A percentile compares a stretch with the other conserved stretches of the same genome.
Conservation (phyloP, 202 grass and related monocot species). For the Miscanthus sacchariflorus region DNA sequence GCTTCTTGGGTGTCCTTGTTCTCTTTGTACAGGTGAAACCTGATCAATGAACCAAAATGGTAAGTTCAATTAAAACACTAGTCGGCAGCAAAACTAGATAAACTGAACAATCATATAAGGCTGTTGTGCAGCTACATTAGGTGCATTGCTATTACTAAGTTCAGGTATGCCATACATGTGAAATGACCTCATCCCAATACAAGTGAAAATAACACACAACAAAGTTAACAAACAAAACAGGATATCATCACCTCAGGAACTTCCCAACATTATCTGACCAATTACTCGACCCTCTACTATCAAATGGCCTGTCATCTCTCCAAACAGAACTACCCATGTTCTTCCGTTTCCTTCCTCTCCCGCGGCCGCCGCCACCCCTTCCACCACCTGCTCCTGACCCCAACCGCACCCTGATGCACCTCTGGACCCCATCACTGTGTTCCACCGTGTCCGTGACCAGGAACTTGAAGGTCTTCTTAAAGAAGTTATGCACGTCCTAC, state of each 20-base stretch:
- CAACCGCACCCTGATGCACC: slow-evolving; percentile 76
- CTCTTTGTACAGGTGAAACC: slow-evolving; percentile 97
- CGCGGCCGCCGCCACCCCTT: slow-evolving; percentile 36
- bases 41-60: slow-evolving; percentile 37
- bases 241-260: slow-evolving; percentile 72
- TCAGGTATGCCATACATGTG: slow-evolving; percentile 18
- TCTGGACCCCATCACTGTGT: slow-evolving; percentile 69
- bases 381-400: slow-evolving; percentile 58
- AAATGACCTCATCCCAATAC: not conserved
- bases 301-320: slow-evolving; percentile 69
- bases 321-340: slow-evolving; percentile 55
- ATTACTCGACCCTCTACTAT: slow-evolving; percentile 87
- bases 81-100: slow-evolving; percentile 23
- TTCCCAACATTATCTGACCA: slow-evolving; percentile 84
- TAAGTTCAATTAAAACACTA: slow-evolving; percentile 32
- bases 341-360: slow-evolving; percentile 82
- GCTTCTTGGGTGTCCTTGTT: slow-evolving; percentile 98
- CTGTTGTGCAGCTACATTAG: not conserved
- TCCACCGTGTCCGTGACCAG: slow-evolving; percentile 92
- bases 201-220: slow-evolving; percentile 1
- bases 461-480: slow-evolving; percentile 90
- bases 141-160: not conserved
- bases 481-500: slow-evolving; percentile 90
- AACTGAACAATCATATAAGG: slow-evolving; percentile 10
- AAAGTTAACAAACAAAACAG: slow-evolving; percentile 32